Evolutionary conservation across 306 rosid genomes (phyloP).

Genomic region (Sophora flavescens): DNA sequence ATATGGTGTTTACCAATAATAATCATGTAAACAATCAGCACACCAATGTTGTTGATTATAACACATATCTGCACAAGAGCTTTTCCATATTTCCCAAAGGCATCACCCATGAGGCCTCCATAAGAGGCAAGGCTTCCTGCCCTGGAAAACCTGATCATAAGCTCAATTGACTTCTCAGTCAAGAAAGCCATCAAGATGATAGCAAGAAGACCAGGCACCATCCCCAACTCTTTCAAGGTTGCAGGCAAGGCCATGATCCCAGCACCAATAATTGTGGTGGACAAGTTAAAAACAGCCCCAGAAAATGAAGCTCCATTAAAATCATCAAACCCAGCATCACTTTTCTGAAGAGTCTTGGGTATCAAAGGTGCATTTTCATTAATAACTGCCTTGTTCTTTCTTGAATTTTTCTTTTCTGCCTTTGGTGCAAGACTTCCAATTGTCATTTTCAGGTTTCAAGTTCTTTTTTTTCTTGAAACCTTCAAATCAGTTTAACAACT

Average conservation of each 20-base stretch:
- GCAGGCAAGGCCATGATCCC: conserved; percentile 97
- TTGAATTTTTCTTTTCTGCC: conserved; percentile 54
- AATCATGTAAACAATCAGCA: conserved; percentile 83
- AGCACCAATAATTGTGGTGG: conserved; percentile 89
- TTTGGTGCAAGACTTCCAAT: conserved; percentile 46
- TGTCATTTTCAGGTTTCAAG: conserved; percentile 58
- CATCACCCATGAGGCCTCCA: conserved; percentile 77
- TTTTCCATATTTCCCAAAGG: conserved; percentile 79
- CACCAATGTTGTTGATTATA: conserved; percentile 72
- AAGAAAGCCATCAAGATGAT: conserved; percentile 72
- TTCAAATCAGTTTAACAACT: conserved; percentile 26
- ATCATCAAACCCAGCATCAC: conserved; percentile 60
- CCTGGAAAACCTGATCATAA: conserved; percentile 71
- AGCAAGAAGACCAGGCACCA: conserved; percentile 75
- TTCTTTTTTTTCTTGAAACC: neutral
- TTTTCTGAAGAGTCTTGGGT: conserved; percentile 55
- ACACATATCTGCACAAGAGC: conserved; percentile 66
- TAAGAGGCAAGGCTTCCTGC: conserved; percentile 75
- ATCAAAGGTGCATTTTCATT: conserved; percentile 77
- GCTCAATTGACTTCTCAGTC: conserved; percentile 76
- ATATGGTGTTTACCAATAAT: conserved; percentile 68
- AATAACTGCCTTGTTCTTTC: conserved; percentile 53
- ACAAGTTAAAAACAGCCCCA: conserved; percentile 88
- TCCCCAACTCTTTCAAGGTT: conserved; percentile 76
- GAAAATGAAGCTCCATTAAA: conserved; percentile 87